phyloP scores from a whole-genome alignment of 305 asterid genomes.

The Solanum aculeatissimum region DNA sequence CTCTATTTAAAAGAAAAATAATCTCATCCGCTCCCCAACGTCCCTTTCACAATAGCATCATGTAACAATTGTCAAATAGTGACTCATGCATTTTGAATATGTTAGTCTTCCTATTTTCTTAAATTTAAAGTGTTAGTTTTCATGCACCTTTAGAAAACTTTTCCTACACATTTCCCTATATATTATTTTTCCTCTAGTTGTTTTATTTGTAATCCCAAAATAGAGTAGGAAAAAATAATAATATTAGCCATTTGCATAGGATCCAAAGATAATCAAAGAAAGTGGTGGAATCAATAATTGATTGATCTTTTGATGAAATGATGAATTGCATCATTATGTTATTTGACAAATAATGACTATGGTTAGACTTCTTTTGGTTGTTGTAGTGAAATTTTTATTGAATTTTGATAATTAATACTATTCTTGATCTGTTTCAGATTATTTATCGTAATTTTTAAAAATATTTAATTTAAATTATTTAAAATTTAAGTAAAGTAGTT shows the following conservation, averaged over 20 bases:
- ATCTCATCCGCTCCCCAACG: neutral
- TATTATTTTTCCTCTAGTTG: neutral
- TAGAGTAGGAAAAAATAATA: neutral
- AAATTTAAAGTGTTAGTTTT: neutral
- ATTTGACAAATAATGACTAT: conserved; percentile 29
- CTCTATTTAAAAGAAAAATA: neutral
- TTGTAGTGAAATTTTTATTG: neutral
- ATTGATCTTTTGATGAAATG: conserved; percentile 8
- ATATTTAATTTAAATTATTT: neutral
- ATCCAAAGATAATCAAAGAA: conserved; percentile 27
- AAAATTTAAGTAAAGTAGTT: no score
- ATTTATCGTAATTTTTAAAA: neutral
- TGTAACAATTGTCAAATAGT: neutral
- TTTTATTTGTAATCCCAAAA: neutral
- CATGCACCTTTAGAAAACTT: neutral
- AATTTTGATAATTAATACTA: no score
- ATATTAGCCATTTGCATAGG: conserved; percentile 23
- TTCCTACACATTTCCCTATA: neutral
- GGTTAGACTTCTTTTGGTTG: conserved; percentile 34
- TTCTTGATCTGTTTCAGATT: neutral
- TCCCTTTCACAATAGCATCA: neutral
- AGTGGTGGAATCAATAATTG: conserved; percentile 37
- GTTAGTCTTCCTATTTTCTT: neutral
- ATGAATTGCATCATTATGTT: neutral
- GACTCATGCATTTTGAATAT: neutral